Conservation (phyloP, 2,329 filamentous ascomycete genomes). For the Xylariaceae sp. region DNA sequence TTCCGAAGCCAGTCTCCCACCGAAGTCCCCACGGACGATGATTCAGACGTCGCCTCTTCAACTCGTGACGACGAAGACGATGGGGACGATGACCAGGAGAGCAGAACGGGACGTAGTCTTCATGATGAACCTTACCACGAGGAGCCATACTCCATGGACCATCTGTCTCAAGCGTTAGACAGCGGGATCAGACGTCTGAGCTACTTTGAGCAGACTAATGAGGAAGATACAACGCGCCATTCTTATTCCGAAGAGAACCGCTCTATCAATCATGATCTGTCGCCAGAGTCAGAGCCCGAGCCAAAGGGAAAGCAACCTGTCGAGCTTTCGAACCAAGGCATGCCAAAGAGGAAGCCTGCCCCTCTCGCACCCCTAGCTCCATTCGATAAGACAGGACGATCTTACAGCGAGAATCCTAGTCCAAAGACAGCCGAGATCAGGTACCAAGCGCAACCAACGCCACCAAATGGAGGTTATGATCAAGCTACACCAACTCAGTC, state of each 20-base stretch:
- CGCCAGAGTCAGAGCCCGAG: constrained; percentile 3
- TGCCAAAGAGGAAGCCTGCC: constrained; percentile 21
- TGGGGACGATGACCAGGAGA: not conserved
- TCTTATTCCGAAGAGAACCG: no score
- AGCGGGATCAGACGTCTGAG: no score
- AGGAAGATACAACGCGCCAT: no score
- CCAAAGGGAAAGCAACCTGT: constrained; percentile 7
- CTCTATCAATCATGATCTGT: not conserved
- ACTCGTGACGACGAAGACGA: constrained; percentile 4
- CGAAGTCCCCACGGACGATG: constrained; percentile 8
- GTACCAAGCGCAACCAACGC: constrained; percentile 9
- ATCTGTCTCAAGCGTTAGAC: no score
- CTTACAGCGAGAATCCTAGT: constrained; percentile 18
- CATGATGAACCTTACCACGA: no score
- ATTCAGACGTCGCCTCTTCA: constrained; percentile 8
- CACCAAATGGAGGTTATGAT: constrained; percentile 3
- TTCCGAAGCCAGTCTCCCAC: constrained; percentile 9
- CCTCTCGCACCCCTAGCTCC: constrained; percentile 11
- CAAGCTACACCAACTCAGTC: constrained; percentile 2
- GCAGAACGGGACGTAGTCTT: no score
- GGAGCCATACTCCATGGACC: no score
- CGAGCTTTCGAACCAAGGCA: constrained; percentile 21
- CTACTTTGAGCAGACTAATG: no score
- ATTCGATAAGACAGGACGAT: constrained; percentile 8
- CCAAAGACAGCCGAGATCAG: constrained; percentile 15